Evolutionary conservation across 2,329 filamentous ascomycete genomes (phyloP).

Genomic region (Teratosphaeria pseudoeucalypti): DNA sequence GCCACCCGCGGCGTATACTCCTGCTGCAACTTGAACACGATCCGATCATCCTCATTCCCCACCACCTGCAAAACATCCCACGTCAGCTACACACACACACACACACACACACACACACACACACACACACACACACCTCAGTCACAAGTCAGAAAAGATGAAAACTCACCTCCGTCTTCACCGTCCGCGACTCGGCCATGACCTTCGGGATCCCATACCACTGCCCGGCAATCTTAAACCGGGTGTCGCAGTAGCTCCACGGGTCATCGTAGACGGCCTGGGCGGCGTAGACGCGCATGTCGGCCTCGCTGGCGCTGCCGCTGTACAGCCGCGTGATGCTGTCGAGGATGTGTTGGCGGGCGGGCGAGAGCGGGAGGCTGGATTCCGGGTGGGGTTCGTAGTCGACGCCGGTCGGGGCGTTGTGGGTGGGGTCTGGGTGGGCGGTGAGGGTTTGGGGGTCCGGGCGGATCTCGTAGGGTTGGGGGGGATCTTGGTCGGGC

Average conservation of each 20-base stretch:
- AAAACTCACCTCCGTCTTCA: conserved; percentile 27
- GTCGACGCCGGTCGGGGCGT: conserved; percentile 26
- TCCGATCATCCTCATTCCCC: conserved; percentile 24
- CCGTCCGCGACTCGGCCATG: conserved; percentile 30
- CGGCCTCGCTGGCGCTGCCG: conserved; percentile 37
- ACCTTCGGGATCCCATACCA: conserved; percentile 41
- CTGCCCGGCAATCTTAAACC: conserved; percentile 43
- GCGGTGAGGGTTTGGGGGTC: conserved; percentile 12
- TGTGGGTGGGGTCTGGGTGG: conserved; percentile 4
- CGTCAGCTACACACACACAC: too few relatives aligned
- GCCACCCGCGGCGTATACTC: conserved; percentile 36
- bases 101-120: too few relatives aligned
- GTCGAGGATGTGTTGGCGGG: conserved; percentile 32
- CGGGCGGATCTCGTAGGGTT: conserved; percentile 6
- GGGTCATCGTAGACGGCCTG: conserved; percentile 40
- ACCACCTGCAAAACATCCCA: conserved; percentile 17
- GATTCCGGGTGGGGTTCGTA: conserved; percentile 32
- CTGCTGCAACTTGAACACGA: conserved; percentile 40
- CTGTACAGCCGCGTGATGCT: conserved; percentile 37
- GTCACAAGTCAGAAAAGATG: too few relatives aligned
- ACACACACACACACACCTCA: too few relatives aligned
- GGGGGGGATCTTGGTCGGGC: conserved; percentile 4
- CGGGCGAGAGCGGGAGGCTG: conserved; percentile 25
- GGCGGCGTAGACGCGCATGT: conserved; percentile 40
- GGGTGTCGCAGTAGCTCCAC: conserved; percentile 38